Percentiles rank a stretch among this genome's conserved stretches.
Evolutionary conservation across 805 yeast species (phyloP).

Genomic region (Candida oleophila): DNA sequence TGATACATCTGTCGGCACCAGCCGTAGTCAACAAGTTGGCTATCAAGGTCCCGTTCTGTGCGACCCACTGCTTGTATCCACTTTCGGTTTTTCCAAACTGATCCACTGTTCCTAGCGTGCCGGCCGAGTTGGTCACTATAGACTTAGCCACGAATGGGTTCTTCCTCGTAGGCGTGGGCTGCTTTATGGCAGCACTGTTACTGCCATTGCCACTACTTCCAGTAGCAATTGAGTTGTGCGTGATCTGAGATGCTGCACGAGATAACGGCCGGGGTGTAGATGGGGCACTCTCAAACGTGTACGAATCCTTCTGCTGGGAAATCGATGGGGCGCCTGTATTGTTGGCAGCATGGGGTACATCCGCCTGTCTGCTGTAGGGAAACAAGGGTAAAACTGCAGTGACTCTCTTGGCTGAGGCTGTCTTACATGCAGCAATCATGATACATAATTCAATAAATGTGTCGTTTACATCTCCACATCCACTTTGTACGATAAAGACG

Average conservation of each 20-base stretch:
- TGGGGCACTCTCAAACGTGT: slow-evolving; percentile 52
- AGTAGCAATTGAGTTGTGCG: neutral
- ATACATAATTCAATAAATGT: slow-evolving; percentile 79
- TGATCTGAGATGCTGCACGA: slow-evolving; percentile 15
- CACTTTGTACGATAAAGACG: slow-evolving; percentile 85
- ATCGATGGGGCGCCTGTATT: slow-evolving; percentile 69
- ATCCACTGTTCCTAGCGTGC: slow-evolving; percentile 33
- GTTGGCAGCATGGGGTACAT: slow-evolving; percentile 69
- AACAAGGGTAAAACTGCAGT: slow-evolving; percentile 91
- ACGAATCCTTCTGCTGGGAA: slow-evolving; percentile 31
- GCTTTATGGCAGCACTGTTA: slow-evolving; percentile 1
- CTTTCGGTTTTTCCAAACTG: slow-evolving; percentile 45
- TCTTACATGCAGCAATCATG: slow-evolving; percentile 87
- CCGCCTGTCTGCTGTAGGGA: slow-evolving; percentile 96
- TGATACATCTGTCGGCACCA: slow-evolving; percentile 94
- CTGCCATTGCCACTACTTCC: neutral
- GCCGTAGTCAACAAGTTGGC: slow-evolving; percentile 87
- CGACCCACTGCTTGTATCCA: slow-evolving; percentile 92
- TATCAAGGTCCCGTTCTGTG: slow-evolving; percentile 89
- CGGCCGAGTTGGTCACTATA: slow-evolving; percentile 32
- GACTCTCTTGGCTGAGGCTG: slow-evolving; percentile 84
- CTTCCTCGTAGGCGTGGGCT: slow-evolving; percentile 9
- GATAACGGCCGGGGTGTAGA: slow-evolving; percentile 47
- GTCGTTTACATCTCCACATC: slow-evolving; percentile 87
- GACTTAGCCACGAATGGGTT: slow-evolving; percentile 19